Evolutionary conservation across 2,329 filamentous ascomycete genomes (phyloP).

Genomic region (Alternaria alternata): DNA sequence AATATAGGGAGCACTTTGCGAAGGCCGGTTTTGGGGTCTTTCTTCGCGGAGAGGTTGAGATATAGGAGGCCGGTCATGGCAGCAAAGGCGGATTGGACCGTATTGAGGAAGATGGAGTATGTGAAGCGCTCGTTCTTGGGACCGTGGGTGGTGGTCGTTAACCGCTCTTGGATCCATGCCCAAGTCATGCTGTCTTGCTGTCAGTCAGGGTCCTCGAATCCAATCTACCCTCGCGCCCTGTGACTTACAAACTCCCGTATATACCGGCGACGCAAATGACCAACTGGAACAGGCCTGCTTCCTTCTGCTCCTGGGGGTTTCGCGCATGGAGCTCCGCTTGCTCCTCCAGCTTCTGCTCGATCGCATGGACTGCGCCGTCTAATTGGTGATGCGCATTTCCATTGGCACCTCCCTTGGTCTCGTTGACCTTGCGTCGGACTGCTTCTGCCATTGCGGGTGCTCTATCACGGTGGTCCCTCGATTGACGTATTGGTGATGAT

Average conservation of each 20-base stretch:
- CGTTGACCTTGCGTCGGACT: conserved; percentile 33
- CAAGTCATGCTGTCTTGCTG: conserved; percentile 75
- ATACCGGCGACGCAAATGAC: conserved; percentile 91
- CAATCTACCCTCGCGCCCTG: neutral
- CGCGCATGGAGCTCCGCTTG: conserved; percentile 43
- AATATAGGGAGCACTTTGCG: conserved; percentile 68
- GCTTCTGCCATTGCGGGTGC: conserved; percentile 38
- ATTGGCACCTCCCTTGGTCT: conserved; percentile 34
- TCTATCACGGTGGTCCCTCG: neutral
- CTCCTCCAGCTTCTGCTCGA: conserved; percentile 44
- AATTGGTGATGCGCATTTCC: conserved; percentile 31
- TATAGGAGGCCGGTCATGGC: conserved; percentile 84
- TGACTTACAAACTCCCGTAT: conserved; percentile 87
- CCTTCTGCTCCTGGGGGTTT: conserved; percentile 45
- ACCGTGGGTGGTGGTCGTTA: conserved; percentile 91
- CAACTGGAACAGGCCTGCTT: conserved; percentile 74
- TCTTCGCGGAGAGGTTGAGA: conserved; percentile 70
- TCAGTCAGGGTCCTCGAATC: conserved; percentile 12
- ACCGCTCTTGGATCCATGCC: conserved; percentile 95
- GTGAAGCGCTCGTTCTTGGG: conserved; percentile 74
- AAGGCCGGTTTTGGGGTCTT: conserved; percentile 44
- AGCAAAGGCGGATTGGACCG: conserved; percentile 90
- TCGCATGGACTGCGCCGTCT: conserved; percentile 36
- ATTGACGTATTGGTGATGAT: neutral
- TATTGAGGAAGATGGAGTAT: conserved; percentile 95